Percentiles rank a stretch among this genome's conserved stretches.
Conservation (phyloP, 768 basidiomycete species). For the Galerina sulciceps region DNA sequence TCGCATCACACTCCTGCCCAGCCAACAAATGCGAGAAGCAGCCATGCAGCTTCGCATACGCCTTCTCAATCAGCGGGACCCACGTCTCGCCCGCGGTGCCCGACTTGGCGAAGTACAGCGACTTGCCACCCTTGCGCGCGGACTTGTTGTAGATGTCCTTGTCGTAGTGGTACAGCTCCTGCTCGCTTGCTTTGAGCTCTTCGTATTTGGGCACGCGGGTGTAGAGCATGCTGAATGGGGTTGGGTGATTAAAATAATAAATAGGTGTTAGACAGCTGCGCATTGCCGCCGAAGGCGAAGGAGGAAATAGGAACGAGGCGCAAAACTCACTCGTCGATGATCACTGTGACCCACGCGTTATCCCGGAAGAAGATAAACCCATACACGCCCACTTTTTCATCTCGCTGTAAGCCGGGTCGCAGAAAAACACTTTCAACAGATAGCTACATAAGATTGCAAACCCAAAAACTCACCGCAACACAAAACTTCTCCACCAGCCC, state of each 20-base stretch:
- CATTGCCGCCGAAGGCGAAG: too few species aligned
- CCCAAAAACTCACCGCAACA: conserved; percentile 30
- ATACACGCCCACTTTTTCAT: conserved; percentile 58
- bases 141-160: conserved; percentile 47
- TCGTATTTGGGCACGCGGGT: conserved; percentile 56
- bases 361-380: conserved; percentile 64
- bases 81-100: conserved; percentile 54
- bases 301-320: too few species aligned
- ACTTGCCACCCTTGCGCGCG: conserved; percentile 52
- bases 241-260: not conserved
- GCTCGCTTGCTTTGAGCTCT: conserved; percentile 42
- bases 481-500: conserved; percentile 53
- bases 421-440: not conserved
- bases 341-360: conserved; percentile 53
- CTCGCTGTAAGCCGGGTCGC: conserved; percentile 39
- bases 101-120: conserved; percentile 54
- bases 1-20: conserved; percentile 47
- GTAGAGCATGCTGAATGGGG: conserved; percentile 51
- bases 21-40: conserved; percentile 40
- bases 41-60: conserved; percentile 60
- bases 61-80: conserved; percentile 65
- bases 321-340: conserved; percentile 55
- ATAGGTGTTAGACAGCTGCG: not conserved
- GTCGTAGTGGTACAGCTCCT: conserved; percentile 54
- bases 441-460: not conserved